Conservation (phyloP, 2,329 filamentous ascomycete species). For the Sporothrix variecibatus region DNA sequence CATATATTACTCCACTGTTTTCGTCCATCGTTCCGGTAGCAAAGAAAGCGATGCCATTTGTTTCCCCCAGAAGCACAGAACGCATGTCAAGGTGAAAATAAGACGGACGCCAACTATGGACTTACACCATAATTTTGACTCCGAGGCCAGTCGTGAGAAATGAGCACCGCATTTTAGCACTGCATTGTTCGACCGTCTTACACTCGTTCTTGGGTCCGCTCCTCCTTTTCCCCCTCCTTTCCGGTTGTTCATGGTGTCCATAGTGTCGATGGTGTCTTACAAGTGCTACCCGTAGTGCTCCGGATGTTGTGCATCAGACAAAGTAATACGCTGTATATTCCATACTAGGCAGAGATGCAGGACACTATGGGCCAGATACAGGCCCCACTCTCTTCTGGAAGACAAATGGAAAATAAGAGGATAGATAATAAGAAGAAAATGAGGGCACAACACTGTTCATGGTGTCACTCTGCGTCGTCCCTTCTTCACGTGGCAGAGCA, state of each 20-base stretch:
- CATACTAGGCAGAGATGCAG: neutral
- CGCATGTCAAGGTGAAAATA: neutral
- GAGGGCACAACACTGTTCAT: neutral
- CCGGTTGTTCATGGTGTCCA: neutral
- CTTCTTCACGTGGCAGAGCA: neutral
- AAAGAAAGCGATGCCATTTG: neutral
- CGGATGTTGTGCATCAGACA: conserved; percentile 7
- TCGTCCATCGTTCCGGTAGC: neutral
- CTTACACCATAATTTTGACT: neutral
- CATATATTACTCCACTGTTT: neutral
- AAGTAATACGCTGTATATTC: neutral
- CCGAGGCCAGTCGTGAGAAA: neutral
- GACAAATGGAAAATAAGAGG: neutral
- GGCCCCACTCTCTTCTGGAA: conserved; percentile 5
- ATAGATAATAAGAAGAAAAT: neutral
- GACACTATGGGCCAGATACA: neutral
- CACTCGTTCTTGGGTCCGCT: neutral
- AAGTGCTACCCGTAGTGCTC: neutral
- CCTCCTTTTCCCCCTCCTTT: neutral
- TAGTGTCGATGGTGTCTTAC: neutral
- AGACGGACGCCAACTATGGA: neutral
- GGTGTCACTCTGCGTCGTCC: neutral
- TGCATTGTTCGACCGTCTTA: conserved; percentile 2
- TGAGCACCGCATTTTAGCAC: neutral
- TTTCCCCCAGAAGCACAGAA: neutral